Evolutionary conservation across 805 yeast genomes (phyloP), one percentile per base, ranked within the genome.

Genomic region (Ogataea trehalophila): DNA sequence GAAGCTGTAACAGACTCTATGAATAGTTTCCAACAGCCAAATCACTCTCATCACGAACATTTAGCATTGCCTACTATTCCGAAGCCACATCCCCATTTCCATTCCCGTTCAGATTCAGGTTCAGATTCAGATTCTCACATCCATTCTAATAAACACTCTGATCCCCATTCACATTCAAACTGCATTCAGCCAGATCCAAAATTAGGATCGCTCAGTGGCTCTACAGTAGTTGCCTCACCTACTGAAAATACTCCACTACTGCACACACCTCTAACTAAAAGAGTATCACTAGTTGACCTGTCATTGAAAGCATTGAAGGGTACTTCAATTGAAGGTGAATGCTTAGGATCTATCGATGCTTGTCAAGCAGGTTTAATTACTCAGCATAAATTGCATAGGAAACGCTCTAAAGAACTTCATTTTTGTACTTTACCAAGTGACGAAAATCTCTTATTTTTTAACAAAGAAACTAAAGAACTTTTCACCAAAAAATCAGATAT

Each of bases 391-490:
- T 31, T 60, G n/a, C 65, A 60, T 36, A 41, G 45, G n/a, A 46
- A 55, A 17, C 43, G 37, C 23, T 49, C 44, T 13, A 43, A 52
- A 8, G 55, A 59, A 18, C 46, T 68, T 8, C 68, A 66, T 47
- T 68, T 63, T 40, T 65, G 71, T 49, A 61, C 65, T 0, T 49
- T 58, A 16, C 71, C 71, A 17, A 49, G 60, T 8, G 53, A 61
- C n/a, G 72, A 68, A 39, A 66, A 67, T 47, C 41, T 61, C 15
- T 34, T 68, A 33, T 67, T 65, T 42, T 60, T 68, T 46, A 53
- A 50, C 43, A 51, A 60, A 39, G 55, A 56, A 22, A 39, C 46
- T 16, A 57, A 55, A 18, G 57, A 54, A 36, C 51, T 66, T 37
- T 52, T 63, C 15, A 56, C 60, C 5, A 55, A 57, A 7, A 55